A percentile compares a stretch with the other conserved stretches of the same genome.
phyloP scores from a whole-genome alignment of 306 rosid genomes.

The Alnus rubra region DNA sequence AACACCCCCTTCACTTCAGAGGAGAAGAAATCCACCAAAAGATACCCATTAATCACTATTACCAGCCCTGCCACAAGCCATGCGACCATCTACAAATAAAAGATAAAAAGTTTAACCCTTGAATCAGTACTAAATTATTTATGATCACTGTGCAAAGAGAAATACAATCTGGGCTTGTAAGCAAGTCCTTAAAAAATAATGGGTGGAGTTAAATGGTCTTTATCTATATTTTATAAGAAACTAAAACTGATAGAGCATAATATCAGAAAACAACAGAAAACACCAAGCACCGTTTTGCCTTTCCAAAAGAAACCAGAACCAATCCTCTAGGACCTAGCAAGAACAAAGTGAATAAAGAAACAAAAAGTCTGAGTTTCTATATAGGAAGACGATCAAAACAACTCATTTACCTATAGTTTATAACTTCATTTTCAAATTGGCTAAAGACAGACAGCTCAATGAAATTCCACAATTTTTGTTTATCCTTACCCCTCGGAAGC shows the following conservation, averaged over 20 bases:
- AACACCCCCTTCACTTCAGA: conserved; percentile 63
- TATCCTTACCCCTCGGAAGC: neutral
- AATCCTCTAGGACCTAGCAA: neutral
- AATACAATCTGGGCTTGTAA: neutral
- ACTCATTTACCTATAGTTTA: neutral
- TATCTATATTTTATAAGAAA: neutral
- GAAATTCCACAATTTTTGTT: neutral
- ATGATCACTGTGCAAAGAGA: neutral
- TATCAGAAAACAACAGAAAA: neutral
- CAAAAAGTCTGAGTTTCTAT: neutral
- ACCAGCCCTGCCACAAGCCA: conserved; percentile 97
- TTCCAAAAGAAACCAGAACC: too few relatives aligned
- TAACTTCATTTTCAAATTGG: neutral
- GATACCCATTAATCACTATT: conserved; percentile 89
- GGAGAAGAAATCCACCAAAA: conserved; percentile 74
- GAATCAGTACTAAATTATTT: neutral
- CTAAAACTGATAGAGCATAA: neutral
- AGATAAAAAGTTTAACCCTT: conserved; percentile 6
- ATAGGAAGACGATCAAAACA: neutral
- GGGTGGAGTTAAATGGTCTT: neutral
- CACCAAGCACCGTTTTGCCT: neutral
- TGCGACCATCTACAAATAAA: conserved; percentile 50
- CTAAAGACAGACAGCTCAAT: neutral
- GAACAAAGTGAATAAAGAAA: neutral
- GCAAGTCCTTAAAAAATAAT: neutral